Conservation (phyloP, 371 early-diverging fungal genomes). For the Nematocida sp. region DNA sequence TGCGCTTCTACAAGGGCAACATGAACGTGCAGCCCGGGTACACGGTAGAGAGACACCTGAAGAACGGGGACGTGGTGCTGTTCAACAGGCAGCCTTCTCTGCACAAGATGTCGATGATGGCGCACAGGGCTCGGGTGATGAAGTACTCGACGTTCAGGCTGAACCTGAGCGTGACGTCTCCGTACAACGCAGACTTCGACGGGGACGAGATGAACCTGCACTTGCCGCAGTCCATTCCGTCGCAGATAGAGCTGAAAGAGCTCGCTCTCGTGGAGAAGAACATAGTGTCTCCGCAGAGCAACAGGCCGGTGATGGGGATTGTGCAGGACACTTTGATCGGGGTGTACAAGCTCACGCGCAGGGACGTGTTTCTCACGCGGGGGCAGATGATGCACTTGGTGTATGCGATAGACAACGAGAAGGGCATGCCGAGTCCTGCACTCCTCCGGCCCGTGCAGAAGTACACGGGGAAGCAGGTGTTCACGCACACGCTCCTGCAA, state of each 20-base stretch:
- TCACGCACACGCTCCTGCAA: conserved; percentile 80
- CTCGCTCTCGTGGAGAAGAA: conserved; percentile 92
- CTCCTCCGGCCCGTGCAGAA: conserved; percentile 85
- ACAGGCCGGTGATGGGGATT: conserved; percentile 98
- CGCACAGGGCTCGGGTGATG: conserved; percentile 91
- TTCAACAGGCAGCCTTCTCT: conserved; percentile 99
- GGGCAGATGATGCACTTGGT: conserved; percentile 79
- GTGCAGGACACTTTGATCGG: conserved; percentile 97
- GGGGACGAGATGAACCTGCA: conserved; percentile 99
- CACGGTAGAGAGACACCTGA: conserved; percentile 89
- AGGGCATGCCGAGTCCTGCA: conserved; percentile 67
- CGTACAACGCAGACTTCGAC: conserved; percentile 99
- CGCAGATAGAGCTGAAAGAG: conserved; percentile 84
- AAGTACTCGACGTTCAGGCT: conserved; percentile 95
- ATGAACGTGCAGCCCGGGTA: conserved; percentile 82
- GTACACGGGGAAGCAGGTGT: conserved; percentile 96
- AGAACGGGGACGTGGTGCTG: conserved; percentile 88
- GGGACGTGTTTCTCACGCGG: conserved; percentile 80
- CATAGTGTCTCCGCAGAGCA: conserved; percentile 92
- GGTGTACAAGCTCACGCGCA: conserved; percentile 82
- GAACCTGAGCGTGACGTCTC: conserved; percentile 92
- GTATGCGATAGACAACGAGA: conserved; percentile 54
- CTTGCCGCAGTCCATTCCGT: conserved; percentile 86
- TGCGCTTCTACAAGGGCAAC: conserved; percentile 78
- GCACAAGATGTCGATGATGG: conserved; percentile 99